Conservation (phyloP, 768 basidiomycete species). For the Suillus hirtellus region DNA sequence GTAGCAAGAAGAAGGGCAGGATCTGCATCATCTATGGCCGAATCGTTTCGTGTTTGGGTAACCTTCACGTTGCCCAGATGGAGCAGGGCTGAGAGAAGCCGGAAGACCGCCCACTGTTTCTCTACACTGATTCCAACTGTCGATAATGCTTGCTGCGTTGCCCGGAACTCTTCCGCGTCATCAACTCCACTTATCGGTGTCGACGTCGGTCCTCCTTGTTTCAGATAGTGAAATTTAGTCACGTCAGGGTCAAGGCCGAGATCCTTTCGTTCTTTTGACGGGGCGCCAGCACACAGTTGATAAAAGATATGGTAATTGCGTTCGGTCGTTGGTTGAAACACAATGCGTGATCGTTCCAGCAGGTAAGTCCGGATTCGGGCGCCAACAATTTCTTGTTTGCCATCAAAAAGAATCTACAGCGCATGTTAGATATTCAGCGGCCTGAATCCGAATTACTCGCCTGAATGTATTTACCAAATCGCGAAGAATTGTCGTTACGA, state of each 20-base stretch:
- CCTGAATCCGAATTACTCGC: constrained; percentile 42
- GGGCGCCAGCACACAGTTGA: constrained; percentile 96
- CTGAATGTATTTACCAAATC: constrained; percentile 99
- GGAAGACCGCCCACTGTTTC: constrained; percentile 98
- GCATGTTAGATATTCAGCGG: constrained; percentile 14
- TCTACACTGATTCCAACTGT: constrained; percentile 98
- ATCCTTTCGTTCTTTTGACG: constrained; percentile 92
- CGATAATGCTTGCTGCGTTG: constrained; percentile 91
- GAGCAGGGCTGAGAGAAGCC: constrained; percentile 86
- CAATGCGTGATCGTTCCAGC: constrained; percentile 94
- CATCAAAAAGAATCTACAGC: constrained; percentile 90
- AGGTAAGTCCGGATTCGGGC: constrained; percentile 99
- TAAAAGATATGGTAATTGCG: constrained; percentile 99
- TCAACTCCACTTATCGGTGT: constrained; percentile 91
- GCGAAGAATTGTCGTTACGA: constrained; percentile 97
- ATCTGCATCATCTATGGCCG: constrained; percentile 82
- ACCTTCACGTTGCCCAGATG: constrained; percentile 99
- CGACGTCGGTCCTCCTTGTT: constrained; percentile 87
- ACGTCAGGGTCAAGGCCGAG: constrained; percentile 86
- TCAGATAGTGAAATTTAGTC: constrained; percentile 87
- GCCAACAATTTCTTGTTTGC: constrained; percentile 94
- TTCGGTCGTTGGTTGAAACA: constrained; percentile 95
- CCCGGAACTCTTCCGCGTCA: constrained; percentile 92
- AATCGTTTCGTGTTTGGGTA: constrained; percentile 76
- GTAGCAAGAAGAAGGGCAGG: constrained; percentile 78